Conservation (phyloP, 805 yeast genomes). For the Blastobotrys muscicola region DNA sequence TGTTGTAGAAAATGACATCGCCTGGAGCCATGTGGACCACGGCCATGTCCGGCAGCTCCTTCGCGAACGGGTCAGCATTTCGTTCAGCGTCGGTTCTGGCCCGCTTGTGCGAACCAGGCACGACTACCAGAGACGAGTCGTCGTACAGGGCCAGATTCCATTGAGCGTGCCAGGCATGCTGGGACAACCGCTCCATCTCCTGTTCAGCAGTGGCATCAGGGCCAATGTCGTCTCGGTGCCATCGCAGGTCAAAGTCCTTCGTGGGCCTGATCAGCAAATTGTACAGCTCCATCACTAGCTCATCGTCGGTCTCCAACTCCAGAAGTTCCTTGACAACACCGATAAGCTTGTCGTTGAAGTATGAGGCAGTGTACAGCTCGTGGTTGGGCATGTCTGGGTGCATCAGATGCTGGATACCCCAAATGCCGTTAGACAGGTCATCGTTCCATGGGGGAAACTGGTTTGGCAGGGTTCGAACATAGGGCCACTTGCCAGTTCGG, state of each 20-base stretch:
- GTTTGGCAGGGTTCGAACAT: conserved; percentile 41
- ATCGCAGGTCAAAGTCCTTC: conserved; percentile 42
- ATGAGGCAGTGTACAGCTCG: conserved; percentile 2
- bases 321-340: conserved; percentile 23
- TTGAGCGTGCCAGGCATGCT: conserved; percentile 40
- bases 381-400: conserved; percentile 37
- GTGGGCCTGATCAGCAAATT: conserved; percentile 46
- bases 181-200: conserved; percentile 33
- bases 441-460: conserved; percentile 51
- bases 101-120: conserved; percentile 40
- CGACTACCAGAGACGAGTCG: conserved; percentile 39
- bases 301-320: conserved; percentile 27
- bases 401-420: conserved; percentile 42
- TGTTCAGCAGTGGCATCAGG: conserved; percentile 39
- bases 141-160: conserved; percentile 41
- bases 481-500: conserved; percentile 40
- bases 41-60: conserved; percentile 23
- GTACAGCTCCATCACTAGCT: conserved; percentile 39
- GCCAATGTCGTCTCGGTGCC: conserved; percentile 44
- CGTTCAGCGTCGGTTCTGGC: conserved; percentile 38
- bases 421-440: conserved; percentile 41
- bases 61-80: conserved; percentile 22
- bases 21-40: conserved; percentile 42
- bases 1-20: conserved; percentile 42
- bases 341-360: conserved; percentile 2